Evolutionary conservation across 2,329 filamentous ascomycete genomes (phyloP).

Genomic region (Ambrosiella beaveri): DNA sequence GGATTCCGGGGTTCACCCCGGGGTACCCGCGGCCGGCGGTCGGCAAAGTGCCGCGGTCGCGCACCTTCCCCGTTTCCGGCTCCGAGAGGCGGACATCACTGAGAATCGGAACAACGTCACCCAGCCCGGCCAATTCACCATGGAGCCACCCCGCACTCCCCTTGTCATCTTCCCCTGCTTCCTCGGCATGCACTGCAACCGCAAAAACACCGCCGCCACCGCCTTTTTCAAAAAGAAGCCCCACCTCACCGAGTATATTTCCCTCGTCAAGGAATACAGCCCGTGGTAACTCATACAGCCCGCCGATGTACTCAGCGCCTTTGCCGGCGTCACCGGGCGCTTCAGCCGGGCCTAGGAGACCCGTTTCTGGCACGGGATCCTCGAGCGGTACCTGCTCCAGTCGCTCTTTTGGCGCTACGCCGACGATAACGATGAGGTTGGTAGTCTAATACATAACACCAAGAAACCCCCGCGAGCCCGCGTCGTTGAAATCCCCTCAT

Average conservation of each 20-base stretch:
- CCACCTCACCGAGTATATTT: constrained; percentile 23
- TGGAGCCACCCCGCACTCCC: not conserved
- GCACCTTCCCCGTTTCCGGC: not conserved
- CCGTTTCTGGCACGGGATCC: not conserved
- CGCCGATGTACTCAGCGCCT: constrained; percentile 12
- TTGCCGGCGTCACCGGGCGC: constrained; percentile 7
- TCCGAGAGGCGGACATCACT: not conserved
- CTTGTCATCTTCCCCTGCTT: not conserved
- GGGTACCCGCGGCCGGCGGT: not conserved
- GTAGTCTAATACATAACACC: not conserved
- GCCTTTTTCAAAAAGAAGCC: constrained; percentile 2
- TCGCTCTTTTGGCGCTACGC: constrained; percentile 5
- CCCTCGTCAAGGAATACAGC: constrained; percentile 24
- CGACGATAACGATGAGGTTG: not conserved
- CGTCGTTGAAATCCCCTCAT: not conserved
- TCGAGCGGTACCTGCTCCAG: constrained; percentile 4
- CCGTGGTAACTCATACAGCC: constrained; percentile 16
- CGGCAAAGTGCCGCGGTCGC: not conserved
- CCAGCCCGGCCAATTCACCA: not conserved
- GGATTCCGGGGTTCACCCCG: constrained; percentile 1
- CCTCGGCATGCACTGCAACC: not conserved
- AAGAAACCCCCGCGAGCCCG: not conserved
- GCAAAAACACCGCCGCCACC: not conserved
- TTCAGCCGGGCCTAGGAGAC: constrained; percentile 1
- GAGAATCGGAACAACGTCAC: not conserved